Base-by-base conservation (phyloP, 1,284 basidiomycete genomes). In the Sparassis latifolia region DNA sequence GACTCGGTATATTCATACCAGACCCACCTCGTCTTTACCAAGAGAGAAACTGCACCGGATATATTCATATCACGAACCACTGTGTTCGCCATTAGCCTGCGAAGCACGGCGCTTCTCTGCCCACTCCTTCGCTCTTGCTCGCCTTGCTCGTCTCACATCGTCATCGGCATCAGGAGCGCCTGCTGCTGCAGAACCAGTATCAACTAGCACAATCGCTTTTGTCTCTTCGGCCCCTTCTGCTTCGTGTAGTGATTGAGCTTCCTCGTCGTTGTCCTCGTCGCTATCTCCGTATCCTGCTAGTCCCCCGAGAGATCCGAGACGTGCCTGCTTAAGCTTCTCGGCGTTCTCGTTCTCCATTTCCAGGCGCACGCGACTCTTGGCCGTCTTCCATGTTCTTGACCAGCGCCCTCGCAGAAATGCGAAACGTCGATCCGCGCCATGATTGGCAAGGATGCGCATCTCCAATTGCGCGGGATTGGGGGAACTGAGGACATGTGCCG, bases 381-480 rank as follows among this genome's bases (percentile, higher is more conserved):
- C 66, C 2, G 66, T 57, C 37, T 63, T 65, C 91, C 92, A 93
- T 3, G 75, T 71, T 2, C 69, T 66, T 44, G 73, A 72, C 82
- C 85, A 92, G 32, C 86, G 71, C 1, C 89, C 90, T 20, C 82
- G 76, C 37, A 95, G 66, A 64, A 94, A 95, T 0, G 84, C 79
- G 61, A 95, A 93, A 1, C 79, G 74, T 58, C 61, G 72, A 63
- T 83, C 91, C 55, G 63, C 70, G 0, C 88, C 84, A 59, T 94
- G 81, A 58, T 94, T 91, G 4, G 91, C 84, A 3, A 94, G 70
- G 53, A 95, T 93, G n/a, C 89, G 80, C 76, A 91, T 84, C 66
- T 92, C 89, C 10, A 94, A 74, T 54, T 89, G 79, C 0, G 82
- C 78, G 4, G 87, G 76, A 59, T 93, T 91, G 3, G 82, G 80